A percentile compares a stretch with the other conserved stretches of the same genome.
These are phyloP conservation scores for Terfezia boudieri DNA, from an alignment of 495 filamentous ascomycete genomes.

Conservation along the genomic window DNA sequence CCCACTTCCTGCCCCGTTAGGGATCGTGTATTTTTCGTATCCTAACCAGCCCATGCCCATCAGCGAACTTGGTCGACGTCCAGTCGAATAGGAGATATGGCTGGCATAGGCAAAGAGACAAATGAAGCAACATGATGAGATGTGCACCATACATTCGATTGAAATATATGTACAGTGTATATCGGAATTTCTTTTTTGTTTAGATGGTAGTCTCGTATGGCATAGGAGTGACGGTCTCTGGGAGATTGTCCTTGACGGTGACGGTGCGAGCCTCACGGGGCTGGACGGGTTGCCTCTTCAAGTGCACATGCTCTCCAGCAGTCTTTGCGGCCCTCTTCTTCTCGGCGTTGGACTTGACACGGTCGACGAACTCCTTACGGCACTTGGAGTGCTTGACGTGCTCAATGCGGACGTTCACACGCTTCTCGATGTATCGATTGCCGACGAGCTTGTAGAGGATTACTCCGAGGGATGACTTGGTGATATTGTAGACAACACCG, in stretches of 20 bases:
- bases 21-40: not conserved
- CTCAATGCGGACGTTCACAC: slow-evolving; percentile 94
- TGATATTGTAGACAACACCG: slow-evolving; percentile 94
- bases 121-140: not conserved
- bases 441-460: slow-evolving; percentile 97
- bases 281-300: slow-evolving; percentile 70
- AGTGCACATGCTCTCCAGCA: slow-evolving; percentile 59
- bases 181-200: slow-evolving; percentile 19
- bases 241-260: slow-evolving; percentile 47
- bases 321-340: slow-evolving; percentile 81
- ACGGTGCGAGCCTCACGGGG: slow-evolving; percentile 65
- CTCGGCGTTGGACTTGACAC: slow-evolving; percentile 85
- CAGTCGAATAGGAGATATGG: not conserved
- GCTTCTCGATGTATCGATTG: slow-evolving; percentile 98
- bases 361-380: slow-evolving; percentile 81
- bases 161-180: slow-evolving; percentile 5
- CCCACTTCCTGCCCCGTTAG: not conserved
- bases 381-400: slow-evolving; percentile 86
- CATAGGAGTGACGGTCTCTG: slow-evolving; percentile 78
- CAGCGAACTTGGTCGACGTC: not conserved
- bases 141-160: not conserved
- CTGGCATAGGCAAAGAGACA: not conserved
- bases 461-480: slow-evolving; percentile 85
- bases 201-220: slow-evolving; percentile 98
- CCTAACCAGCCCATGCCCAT: not conserved